Base-by-base conservation (phyloP, 2,329 filamentous ascomycete species). In the Diplodia intermedia region DNA sequence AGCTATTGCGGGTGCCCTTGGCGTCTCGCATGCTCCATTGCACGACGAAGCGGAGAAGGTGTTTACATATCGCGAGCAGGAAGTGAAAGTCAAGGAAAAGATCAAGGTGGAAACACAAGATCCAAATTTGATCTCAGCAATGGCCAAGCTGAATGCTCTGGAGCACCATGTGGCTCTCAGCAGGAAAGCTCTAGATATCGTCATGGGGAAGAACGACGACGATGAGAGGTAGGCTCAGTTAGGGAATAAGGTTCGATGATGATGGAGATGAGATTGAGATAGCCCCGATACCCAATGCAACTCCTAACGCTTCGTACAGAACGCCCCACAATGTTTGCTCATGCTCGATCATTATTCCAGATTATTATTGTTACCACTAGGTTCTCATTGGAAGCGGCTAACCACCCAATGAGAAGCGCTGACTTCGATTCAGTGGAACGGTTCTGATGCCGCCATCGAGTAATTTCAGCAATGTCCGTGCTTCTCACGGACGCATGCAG, bases 81-180 rank as follows among this genome's bases (percentile, higher is more conserved):
- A 95, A 70, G 93, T 97, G 2, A 90, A 88, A 71, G 94, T 98
- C 55, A 89, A 90, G 72, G 94, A 97, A 78, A 97, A 97, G 81
- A 87, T 97, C 4, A 86, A 91, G 50, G 90, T 97, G 1, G 94
- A 97, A 79, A 94, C 89, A 74, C 92, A 93, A 67, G 94, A 98
- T 78, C 94, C 94, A 1, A 94, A 89, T 73, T 77, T 97, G 71
- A 89, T 97, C 77, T 90, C 91, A 43, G 84, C 95, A 40, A 90
- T 92, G 77, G 90, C 93, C 5, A 97, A 97, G 80, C 82, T 97
- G 72, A 88, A 86, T 36, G 93, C 91, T 4, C 80, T 97, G 68
- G 89, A 91, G 70, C 88, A 93, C 73, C 90, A 89, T 70, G 84
- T 97, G 23, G 83, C 85, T 68, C 83, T 91, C 70, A 89, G 90